Percentiles rank a stretch among this genome's conserved stretches.
Conservation (phyloP, 2,329 filamentous ascomycete species). For the Fusarium humuli region DNA sequence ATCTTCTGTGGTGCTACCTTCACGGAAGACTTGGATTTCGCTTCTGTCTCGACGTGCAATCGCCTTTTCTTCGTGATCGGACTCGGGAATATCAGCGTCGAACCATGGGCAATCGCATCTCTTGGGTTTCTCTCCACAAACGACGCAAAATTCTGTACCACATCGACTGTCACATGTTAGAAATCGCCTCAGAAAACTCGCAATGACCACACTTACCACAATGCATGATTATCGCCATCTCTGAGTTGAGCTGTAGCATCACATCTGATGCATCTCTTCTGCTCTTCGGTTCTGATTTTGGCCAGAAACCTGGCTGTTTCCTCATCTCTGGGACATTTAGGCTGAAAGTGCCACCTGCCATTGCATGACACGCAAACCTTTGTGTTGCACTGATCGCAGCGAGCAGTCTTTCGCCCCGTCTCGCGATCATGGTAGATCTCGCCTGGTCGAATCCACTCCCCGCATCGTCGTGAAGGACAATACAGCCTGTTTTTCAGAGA, state of each 20-base stretch:
- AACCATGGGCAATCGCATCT: constrained; percentile 86
- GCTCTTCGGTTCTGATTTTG: constrained; percentile 74
- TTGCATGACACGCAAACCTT: constrained; percentile 82
- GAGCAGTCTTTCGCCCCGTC: constrained; percentile 72
- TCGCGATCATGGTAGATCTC: constrained; percentile 70
- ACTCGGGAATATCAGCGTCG: constrained; percentile 68
- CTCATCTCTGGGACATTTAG: constrained; percentile 78
- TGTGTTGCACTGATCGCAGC: constrained; percentile 76
- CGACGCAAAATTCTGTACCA: constrained; percentile 87
- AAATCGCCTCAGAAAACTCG: not conserved
- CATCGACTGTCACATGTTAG: constrained; percentile 68
- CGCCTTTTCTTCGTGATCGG: constrained; percentile 67
- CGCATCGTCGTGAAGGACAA: constrained; percentile 78
- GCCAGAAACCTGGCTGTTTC: constrained; percentile 72
- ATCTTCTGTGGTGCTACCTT: constrained; percentile 49
- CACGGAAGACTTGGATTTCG: constrained; percentile 40
- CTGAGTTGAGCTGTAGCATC: constrained; percentile 79
- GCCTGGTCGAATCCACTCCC: constrained; percentile 81
- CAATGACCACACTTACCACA: constrained; percentile 68
- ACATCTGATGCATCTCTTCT: constrained; percentile 82
- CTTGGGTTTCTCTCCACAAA: constrained; percentile 86
- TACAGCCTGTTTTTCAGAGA: constrained; percentile 80
- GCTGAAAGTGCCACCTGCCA: constrained; percentile 76
- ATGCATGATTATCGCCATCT: constrained; percentile 90
- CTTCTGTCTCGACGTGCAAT: constrained; percentile 53